phyloP scores from a whole-genome alignment of 108 stramenopile genomes.

The Nitzschia palea region DNA sequence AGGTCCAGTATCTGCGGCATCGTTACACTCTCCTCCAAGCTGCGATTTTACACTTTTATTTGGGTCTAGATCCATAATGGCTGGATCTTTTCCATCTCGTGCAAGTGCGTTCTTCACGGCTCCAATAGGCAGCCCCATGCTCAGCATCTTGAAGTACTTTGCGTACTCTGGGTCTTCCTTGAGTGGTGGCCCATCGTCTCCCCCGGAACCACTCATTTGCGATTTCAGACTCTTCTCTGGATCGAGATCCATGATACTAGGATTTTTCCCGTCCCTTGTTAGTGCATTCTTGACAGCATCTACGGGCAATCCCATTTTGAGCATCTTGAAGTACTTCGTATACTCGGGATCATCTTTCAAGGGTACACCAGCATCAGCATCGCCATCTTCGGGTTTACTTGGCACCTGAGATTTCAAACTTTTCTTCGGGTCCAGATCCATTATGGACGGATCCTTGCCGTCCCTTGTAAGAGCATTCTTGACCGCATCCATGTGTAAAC shows the following conservation, averaged over 20 bases:
- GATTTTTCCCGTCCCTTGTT: conserved; percentile 63
- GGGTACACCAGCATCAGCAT: conserved; percentile 47
- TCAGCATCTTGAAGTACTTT: conserved; percentile 79
- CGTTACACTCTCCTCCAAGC: conserved; percentile 16
- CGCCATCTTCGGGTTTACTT: conserved; percentile 8
- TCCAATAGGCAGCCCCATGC: conserved; percentile 66
- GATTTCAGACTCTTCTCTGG: conserved; percentile 53
- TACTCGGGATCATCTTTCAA: conserved; percentile 80
- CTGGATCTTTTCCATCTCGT: conserved; percentile 71
- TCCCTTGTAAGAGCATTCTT: conserved; percentile 71
- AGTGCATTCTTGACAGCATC: conserved; percentile 74
- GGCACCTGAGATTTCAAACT: conserved; percentile 46
- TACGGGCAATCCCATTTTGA: conserved; percentile 60
- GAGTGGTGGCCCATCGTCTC: conserved; percentile 46
- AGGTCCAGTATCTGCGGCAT: conserved; percentile 42
- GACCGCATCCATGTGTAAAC: conserved; percentile 63
- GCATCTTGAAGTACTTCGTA: conserved; percentile 79
- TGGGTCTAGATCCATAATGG: conserved; percentile 71
- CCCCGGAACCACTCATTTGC: conserved; percentile 28
- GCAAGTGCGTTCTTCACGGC: conserved; percentile 67
- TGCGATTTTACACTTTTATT: conserved; percentile 55
- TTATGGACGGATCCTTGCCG: conserved; percentile 66
- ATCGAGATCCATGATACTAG: conserved; percentile 71
- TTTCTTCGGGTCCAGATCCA: conserved; percentile 78
- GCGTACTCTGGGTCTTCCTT: conserved; percentile 68